Evolutionary conservation across 306 rosid species (phyloP).

Genomic region (Rosa rugosa): DNA sequence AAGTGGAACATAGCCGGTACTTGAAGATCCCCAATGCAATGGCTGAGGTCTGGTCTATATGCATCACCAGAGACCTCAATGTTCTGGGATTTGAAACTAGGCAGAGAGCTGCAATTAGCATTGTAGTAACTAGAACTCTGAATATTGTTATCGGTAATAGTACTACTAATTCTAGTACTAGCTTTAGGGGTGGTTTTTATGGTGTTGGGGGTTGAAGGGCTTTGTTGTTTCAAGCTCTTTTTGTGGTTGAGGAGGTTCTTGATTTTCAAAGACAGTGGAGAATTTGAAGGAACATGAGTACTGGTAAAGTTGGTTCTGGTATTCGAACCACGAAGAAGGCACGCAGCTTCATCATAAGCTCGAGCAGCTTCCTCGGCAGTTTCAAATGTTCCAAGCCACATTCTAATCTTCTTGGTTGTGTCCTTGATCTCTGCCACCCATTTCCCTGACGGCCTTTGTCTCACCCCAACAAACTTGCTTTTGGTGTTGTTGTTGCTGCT

Average conservation of each 20-base stretch:
- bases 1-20: conserved; percentile 19
- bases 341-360: conserved; percentile 87
- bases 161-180: conserved; percentile 12
- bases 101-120: neutral
- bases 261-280: conserved; percentile 65
- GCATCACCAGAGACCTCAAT: conserved; percentile 35
- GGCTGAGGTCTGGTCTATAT: conserved; percentile 50
- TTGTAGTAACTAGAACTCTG: neutral
- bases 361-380: conserved; percentile 84
- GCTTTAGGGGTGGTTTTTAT: conserved; percentile 10
- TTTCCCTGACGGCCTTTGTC: conserved; percentile 89
- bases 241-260: conserved; percentile 57
- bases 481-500: neutral
- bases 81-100: conserved; percentile 16
- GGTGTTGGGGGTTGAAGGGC: conserved; percentile 14
- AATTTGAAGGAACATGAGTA: conserved; percentile 31
- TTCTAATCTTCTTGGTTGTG: conserved; percentile 67
- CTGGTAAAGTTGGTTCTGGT: conserved; percentile 67
- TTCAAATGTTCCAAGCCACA: conserved; percentile 86
- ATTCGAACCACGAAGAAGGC: conserved; percentile 69
- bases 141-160: neutral
- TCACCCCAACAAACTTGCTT: conserved; percentile 70
- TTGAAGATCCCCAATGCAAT: conserved; percentile 31
- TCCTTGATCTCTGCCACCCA: conserved; percentile 97
- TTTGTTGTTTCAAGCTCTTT: conserved; percentile 33